Evolutionary conservation across 106 monocot species (phyloP), one percentile per base, ranked within the genome.

Genomic region (Acanthochlamys bracteata): DNA sequence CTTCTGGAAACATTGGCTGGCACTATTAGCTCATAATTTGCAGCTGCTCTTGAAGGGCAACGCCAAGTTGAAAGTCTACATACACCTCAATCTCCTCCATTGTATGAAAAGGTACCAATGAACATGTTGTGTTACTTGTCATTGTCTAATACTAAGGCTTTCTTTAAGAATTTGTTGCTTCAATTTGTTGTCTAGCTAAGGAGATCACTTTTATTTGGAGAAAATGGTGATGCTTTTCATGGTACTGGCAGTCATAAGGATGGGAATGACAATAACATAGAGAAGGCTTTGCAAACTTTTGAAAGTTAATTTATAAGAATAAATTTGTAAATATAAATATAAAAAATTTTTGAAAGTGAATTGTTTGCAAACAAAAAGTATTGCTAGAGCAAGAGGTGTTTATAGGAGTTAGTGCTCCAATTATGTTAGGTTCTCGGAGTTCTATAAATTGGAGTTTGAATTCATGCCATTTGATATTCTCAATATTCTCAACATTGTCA

Each of bases 1-100:
- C 94, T 89, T 67, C 66, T 89, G 54, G 94, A 81, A 62, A 90
- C 84, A 75, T 21, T 81, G 56, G 80, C 81, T 65, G 75, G 70
- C 41, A 60, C 73, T 15, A 73, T 83, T 57, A 71, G 55, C 42
- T 55, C 68, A 62, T 80, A 80, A 49, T 68, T 80, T 69, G 70
- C 75, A 41, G 76, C 71, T 69, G 59, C 75, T 20, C 55, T 89
- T 49, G 68, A 74, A 26, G 65, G 40, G 56, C 56, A 60, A 12
- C 25, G 61, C 7, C 61, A 66, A 45, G 59, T 66, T 47, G 65
- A 71, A 67, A 61, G 43, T 20, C 39, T 59, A 57, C 60, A 51
- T 69, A 39, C 62, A 73, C 67, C 83, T 41, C 55, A 77, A 41
- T 77, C 83, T 52, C 83, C 76, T 42, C 70, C 82, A 56, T 52